Conservation (phyloP, 2,329 filamentous ascomycete species). For the Daldinia eschscholtzii region DNA sequence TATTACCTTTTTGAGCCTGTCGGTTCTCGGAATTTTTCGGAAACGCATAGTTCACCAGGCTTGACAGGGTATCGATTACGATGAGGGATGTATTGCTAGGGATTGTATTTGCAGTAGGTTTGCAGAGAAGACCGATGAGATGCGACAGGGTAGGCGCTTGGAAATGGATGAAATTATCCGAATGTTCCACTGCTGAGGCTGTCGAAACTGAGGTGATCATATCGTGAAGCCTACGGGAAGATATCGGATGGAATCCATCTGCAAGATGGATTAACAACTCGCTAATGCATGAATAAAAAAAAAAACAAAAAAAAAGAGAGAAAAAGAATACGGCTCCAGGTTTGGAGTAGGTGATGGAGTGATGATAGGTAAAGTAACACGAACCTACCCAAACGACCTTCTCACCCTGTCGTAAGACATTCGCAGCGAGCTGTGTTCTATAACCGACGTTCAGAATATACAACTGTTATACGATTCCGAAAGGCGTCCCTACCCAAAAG, state of each 20-base stretch:
- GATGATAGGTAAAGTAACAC: slow-evolving; percentile 27
- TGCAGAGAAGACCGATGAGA: slow-evolving; percentile 78
- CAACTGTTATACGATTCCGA: slow-evolving; percentile 1
- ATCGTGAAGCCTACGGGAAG: slow-evolving; percentile 54
- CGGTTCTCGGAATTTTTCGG: slow-evolving; percentile 67
- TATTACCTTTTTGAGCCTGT: slow-evolving; percentile 55
- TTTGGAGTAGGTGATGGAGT: slow-evolving; percentile 25
- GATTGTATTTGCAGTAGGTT: slow-evolving; percentile 73
- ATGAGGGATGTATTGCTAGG: slow-evolving; percentile 74
- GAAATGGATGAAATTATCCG: slow-evolving; percentile 61
- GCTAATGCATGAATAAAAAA: slow-evolving; percentile 6
- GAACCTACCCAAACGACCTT: slow-evolving; percentile 84
- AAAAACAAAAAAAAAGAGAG: neutral
- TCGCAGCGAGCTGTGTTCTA: slow-evolving; percentile 78
- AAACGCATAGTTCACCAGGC: slow-evolving; percentile 81
- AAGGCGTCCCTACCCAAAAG: slow-evolving; percentile 73
- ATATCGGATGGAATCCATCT: slow-evolving; percentile 62
- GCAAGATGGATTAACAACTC: slow-evolving; percentile 35
- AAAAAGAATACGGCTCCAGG: neutral
- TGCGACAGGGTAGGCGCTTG: slow-evolving; percentile 74
- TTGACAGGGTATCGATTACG: slow-evolving; percentile 82
- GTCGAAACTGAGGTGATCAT: slow-evolving; percentile 43
- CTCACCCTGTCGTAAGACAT: slow-evolving; percentile 70
- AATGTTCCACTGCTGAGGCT: slow-evolving; percentile 21
- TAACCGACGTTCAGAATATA: slow-evolving; percentile 32